phyloP scores from a whole-genome alignment of 108 stramenopile species.

The Tribonema minus region DNA sequence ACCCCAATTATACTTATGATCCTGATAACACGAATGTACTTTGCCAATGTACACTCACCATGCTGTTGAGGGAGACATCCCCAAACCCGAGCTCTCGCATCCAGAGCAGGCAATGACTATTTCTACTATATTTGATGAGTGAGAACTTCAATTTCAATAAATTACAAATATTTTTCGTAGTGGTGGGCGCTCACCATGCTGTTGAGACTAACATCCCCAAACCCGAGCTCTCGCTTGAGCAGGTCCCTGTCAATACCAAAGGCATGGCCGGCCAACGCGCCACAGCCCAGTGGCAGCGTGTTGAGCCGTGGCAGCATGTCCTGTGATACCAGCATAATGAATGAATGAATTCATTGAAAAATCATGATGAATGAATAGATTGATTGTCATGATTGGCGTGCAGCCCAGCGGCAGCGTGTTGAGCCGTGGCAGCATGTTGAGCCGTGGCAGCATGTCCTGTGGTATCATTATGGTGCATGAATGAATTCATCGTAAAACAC shows the following conservation, averaged over 20 bases:
- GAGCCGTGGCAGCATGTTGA: constrained; percentile 72
- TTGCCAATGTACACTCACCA: constrained; percentile 7
- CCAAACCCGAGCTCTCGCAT: constrained; percentile 91
- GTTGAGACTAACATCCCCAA: constrained; percentile 80
- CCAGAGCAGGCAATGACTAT: too few species aligned
- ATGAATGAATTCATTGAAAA: too few species aligned
- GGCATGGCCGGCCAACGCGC: constrained; percentile 96
- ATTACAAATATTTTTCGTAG: too few species aligned
- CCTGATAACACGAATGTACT: neutral
- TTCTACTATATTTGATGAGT: too few species aligned
- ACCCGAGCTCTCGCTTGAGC: constrained; percentile 82
- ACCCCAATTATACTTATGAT: neutral
- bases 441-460: neutral
- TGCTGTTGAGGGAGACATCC: constrained; percentile 72
- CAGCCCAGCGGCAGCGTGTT: constrained; percentile 90
- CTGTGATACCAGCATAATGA: neutral
- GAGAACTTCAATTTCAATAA: too few species aligned
- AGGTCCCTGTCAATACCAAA: constrained; percentile 93
- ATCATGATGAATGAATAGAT: too few species aligned
- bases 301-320: constrained; percentile 24
- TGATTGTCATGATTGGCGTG: neutral
- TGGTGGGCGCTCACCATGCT: constrained; percentile 25
- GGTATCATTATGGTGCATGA: neutral
- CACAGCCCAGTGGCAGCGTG: constrained; percentile 75
- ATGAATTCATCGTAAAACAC: too few species aligned